A percentile compares a stretch with the other conserved stretches of the same genome.
phyloP scores from a whole-genome alignment of 805 yeast genomes.

The Soucietia sequanensis region DNA sequence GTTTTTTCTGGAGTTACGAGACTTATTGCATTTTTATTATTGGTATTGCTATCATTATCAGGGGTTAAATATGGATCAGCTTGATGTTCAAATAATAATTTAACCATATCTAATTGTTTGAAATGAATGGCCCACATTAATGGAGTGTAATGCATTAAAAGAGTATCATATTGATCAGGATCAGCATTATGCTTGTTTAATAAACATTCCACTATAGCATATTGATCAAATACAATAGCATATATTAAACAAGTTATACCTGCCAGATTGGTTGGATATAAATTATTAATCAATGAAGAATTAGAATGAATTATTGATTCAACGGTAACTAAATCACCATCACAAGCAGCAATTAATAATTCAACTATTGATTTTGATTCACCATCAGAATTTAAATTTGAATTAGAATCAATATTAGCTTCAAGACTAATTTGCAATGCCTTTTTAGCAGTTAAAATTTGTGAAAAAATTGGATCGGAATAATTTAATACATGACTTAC shows the following conservation, averaged over 20 bases:
- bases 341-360: slow-evolving; percentile 32
- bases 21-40: slow-evolving; percentile 51
- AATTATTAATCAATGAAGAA: slow-evolving; percentile 18
- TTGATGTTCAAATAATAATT: slow-evolving; percentile 56
- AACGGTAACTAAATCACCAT: slow-evolving; percentile 36
- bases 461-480: slow-evolving; percentile 26
- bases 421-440: slow-evolving; percentile 19
- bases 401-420: slow-evolving; percentile 5
- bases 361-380: slow-evolving; percentile 12
- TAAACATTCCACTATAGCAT: slow-evolving; percentile 45
- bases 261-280: slow-evolving; percentile 22
- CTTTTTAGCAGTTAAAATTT: slow-evolving; percentile 26
- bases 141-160: slow-evolving; percentile 57
- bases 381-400: not conserved
- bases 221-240: slow-evolving; percentile 54
- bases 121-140: slow-evolving; percentile 84
- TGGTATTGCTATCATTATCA: slow-evolving; percentile 21
- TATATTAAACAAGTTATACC: slow-evolving; percentile 43
- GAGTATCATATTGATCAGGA: slow-evolving; percentile 49
- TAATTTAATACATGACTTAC: slow-evolving; percentile 14
- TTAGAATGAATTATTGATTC: slow-evolving; percentile 23
- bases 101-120: slow-evolving; percentile 53
- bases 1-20: slow-evolving; percentile 52
- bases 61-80: slow-evolving; percentile 55
- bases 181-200: slow-evolving; percentile 44